Percentiles rank a stretch among this genome's conserved stretches.
Evolutionary conservation across 768 basidiomycete genomes (phyloP).

Genomic region (Boletus pseudo-olivaceus): DNA sequence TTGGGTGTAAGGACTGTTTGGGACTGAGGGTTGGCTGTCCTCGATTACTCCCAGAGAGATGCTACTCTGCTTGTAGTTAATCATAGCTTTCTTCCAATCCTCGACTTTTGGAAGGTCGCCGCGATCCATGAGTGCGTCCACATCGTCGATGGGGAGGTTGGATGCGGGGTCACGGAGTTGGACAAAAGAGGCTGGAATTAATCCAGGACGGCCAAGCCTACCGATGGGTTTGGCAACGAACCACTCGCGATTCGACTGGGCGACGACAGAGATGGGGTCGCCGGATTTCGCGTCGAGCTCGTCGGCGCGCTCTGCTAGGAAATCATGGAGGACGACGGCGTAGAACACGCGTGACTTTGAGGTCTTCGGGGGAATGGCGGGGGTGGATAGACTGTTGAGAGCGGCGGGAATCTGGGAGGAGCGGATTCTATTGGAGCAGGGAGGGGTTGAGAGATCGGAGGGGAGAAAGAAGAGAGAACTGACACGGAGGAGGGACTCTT

Average conservation of each 20-base stretch:
- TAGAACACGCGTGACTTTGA: constrained; percentile 70
- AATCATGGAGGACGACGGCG: constrained; percentile 94
- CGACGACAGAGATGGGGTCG: constrained; percentile 94
- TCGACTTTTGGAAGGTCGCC: constrained; percentile 95
- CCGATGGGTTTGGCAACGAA: constrained; percentile 99
- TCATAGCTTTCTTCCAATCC: constrained; percentile 96
- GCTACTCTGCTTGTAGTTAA: constrained; percentile 93
- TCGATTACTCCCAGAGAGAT: constrained; percentile 94
- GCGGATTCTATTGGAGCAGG: constrained; percentile 33
- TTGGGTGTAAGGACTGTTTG: constrained; percentile 40
- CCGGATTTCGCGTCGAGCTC: constrained; percentile 94
- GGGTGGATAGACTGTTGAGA: constrained; percentile 22
- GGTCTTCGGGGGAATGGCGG: constrained; percentile 34
- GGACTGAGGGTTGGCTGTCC: constrained; percentile 41
- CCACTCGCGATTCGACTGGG: constrained; percentile 99
- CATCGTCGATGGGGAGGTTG: constrained; percentile 71
- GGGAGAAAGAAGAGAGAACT: background rate
- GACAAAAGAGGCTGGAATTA: constrained; percentile 97
- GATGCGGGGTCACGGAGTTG: constrained; percentile 93
- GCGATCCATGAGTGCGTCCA: constrained; percentile 74
- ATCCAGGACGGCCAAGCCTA: constrained; percentile 87
- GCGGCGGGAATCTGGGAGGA: constrained; percentile 34
- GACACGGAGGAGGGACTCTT: constrained; percentile 59
- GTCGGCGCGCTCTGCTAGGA: constrained; percentile 90
- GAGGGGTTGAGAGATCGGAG: background rate